These are phyloP conservation scores for Aspergillus wentii DNA, from an alignment of 495 filamentous ascomycete genomes.

Conservation along the genomic window DNA sequence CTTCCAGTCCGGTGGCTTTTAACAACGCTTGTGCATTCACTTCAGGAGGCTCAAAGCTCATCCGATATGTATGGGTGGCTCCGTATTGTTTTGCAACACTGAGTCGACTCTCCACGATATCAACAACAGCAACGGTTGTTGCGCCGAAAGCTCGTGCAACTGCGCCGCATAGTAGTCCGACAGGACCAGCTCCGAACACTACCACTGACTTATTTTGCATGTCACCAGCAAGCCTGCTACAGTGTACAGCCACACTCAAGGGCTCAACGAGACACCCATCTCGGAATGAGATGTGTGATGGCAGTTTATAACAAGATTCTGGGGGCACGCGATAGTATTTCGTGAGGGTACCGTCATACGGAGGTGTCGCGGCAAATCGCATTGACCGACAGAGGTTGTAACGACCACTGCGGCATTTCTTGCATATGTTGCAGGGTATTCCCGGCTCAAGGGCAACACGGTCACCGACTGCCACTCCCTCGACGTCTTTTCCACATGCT, in stretches of 20 bases:
- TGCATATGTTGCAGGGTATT: conserved; percentile 67
- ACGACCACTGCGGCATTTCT: conserved; percentile 58
- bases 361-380: conserved; percentile 75
- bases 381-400: conserved; percentile 79
- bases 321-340: conserved; percentile 68
- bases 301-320: conserved; percentile 77
- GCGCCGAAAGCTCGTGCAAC: conserved; percentile 72
- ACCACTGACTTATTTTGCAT: conserved; percentile 64
- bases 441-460: conserved; percentile 75
- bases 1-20: conserved; percentile 28
- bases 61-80: conserved; percentile 59
- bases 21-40: conserved; percentile 58
- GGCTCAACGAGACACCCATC: conserved; percentile 81
- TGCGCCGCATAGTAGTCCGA: conserved; percentile 72
- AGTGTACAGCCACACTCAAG: conserved; percentile 73
- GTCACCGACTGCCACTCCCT: conserved; percentile 55
- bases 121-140: conserved; percentile 64
- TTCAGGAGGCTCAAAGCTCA: conserved; percentile 30
- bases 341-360: conserved; percentile 65
- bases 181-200: conserved; percentile 79
- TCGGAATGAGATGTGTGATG: conserved; percentile 60
- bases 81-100: conserved; percentile 61
- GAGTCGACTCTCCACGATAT: conserved; percentile 64
- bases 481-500: conserved; percentile 47
- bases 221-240: conserved; percentile 59